Evolutionary conservation across 345 rosid species (phyloP).

Genomic region (Citrus sinensis): DNA sequence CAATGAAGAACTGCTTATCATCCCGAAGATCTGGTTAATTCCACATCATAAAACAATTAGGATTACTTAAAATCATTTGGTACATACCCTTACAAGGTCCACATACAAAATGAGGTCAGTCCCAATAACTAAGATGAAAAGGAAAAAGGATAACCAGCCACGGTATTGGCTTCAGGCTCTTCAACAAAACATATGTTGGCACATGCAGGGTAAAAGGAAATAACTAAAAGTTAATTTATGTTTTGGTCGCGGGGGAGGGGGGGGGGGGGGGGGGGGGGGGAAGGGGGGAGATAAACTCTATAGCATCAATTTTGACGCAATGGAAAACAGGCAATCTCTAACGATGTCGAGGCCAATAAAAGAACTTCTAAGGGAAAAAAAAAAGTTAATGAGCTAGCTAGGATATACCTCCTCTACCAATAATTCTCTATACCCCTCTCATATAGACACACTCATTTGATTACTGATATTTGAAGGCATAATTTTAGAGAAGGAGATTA

Average conservation of each 20-base stretch:
- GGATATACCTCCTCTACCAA: background rate
- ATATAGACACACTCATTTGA: background rate
- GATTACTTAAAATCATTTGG: conserved; percentile 1
- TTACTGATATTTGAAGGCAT: background rate
- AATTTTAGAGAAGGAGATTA: background rate
- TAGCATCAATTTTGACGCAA: too few relatives aligned
- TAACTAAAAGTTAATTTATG: too few relatives aligned
- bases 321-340: too few relatives aligned
- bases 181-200: background rate
- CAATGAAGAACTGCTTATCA: conserved; percentile 79
- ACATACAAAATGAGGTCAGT: background rate
- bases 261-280: too few relatives aligned
- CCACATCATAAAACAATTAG: conserved; percentile 20
- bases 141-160: background rate
- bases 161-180: background rate
- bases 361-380: background rate
- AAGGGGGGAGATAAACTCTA: too few relatives aligned
- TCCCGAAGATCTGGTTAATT: conserved; percentile 77
- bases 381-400: background rate
- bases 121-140: background rate
- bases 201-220: background rate
- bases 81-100: background rate
- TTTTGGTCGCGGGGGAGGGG: too few relatives aligned
- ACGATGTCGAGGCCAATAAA: too few relatives aligned
- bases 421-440: background rate